Evolutionary conservation across 2,329 filamentous ascomycete species (phyloP), one percentile per base, ranked within the genome.

Genomic region (Monosporascus cannonballus): DNA sequence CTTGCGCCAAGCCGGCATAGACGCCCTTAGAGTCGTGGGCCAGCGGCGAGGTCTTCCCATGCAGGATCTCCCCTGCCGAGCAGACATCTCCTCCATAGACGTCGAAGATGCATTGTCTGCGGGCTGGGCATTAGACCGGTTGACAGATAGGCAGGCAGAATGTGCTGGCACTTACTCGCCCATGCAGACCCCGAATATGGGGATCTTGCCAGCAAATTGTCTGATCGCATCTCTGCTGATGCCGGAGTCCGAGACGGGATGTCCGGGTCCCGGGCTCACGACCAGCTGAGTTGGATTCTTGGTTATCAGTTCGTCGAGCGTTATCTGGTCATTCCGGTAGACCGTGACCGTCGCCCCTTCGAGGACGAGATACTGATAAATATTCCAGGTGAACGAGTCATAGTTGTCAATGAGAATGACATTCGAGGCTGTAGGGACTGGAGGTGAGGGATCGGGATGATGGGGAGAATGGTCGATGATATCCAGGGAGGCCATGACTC

Each of bases 341-440:
- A 99, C 94, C 4, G 86, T 89, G 49, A 96, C 94, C 1, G 78
- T 88, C 27, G 95, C 94, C 34, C 94, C 94, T 70, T 97, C 94
- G n/a, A 99, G 84, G 6, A 93, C 87, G 1, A 99, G 84, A 66
- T 99, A 99, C 71, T 99, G 95, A 71, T 97, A 99, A 54, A 99
- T 90, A 67, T 99, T 99, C 90, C 92, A 99, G 54, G 93, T 96
- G 71, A 99, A 99, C 3, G 94, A 97, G 72, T 99, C 94, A 72
- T 97, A 99, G 73, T 99, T 99, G 78, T 99, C 94, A 65, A 99
- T 96, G 58, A 99, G 80, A 57, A 99, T 82, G 54, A 99, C 80
- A 71, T 97, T 97, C 53, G 87, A 89, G 25, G 94, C 94, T 49
- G 85, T 91, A 24, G 86, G 70, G 50, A 96, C 77, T 37, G 85